These are phyloP conservation scores for Auricularia auricula-judae DNA, from an alignment of 768 basidiomycete genomes.

Conservation along the genomic window DNA sequence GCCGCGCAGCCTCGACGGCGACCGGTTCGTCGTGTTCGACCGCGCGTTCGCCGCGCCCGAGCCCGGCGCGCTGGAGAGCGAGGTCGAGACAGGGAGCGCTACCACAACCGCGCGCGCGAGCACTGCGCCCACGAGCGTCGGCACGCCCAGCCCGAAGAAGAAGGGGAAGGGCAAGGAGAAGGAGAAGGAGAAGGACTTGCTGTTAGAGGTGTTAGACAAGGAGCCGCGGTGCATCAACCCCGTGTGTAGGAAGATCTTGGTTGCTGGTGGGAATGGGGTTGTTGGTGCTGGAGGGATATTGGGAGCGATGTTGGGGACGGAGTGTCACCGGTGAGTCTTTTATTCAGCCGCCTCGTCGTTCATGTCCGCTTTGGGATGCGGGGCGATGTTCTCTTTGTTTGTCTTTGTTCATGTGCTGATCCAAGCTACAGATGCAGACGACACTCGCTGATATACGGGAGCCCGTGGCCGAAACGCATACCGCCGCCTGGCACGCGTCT, in stretches of 20 bases:
- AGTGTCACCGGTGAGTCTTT: constrained; percentile 59
- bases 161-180: constrained; percentile 40
- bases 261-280: too few species aligned
- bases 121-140: background rate
- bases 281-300: background rate
- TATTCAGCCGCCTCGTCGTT: too few species aligned
- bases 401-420: constrained; percentile 6
- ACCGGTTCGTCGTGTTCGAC: background rate
- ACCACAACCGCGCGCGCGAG: background rate
- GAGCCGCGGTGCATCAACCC: constrained; percentile 1
- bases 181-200: constrained; percentile 19
- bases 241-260: background rate
- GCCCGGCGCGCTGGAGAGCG: background rate
- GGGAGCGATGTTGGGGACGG: constrained; percentile 12
- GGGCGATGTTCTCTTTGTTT: background rate
- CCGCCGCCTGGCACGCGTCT: constrained; percentile 20
- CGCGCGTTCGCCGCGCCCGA: background rate
- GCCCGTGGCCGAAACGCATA: constrained; percentile 59
- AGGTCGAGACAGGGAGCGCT: background rate
- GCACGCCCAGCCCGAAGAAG: constrained; percentile 30
- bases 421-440: constrained; percentile 52
- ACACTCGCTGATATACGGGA: constrained; percentile 66
- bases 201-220: background rate
- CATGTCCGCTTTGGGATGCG: too few species aligned
- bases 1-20: background rate